A percentile compares a stretch with the other conserved stretches of the same genome.
phyloP scores from a whole-genome alignment of 495 filamentous ascomycete species.

The Tuber magnatum region DNA sequence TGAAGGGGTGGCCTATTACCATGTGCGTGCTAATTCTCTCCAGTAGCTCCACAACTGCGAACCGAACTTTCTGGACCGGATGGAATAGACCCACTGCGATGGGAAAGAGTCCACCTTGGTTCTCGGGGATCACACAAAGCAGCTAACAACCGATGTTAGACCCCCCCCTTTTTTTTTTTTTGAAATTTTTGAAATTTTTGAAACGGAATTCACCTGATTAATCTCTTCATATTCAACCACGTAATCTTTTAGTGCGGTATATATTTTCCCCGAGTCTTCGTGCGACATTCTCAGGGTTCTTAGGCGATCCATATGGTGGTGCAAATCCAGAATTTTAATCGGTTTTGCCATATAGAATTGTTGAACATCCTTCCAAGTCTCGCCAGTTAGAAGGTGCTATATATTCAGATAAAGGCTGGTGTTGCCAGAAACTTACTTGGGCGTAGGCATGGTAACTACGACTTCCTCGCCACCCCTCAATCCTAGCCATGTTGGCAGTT shows the following conservation, averaged over 20 bases:
- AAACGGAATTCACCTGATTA: constrained; percentile 54
- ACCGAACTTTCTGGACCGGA: constrained; percentile 67
- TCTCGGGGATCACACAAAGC: constrained; percentile 77
- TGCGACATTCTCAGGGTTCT: constrained; percentile 66
- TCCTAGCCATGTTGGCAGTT: constrained; percentile 77
- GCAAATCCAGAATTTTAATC: constrained; percentile 74
- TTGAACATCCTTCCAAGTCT: constrained; percentile 52
- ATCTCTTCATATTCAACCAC: constrained; percentile 81
- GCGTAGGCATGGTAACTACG: constrained; percentile 92
- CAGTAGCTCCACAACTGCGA: constrained; percentile 69
- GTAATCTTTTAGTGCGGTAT: constrained; percentile 65
- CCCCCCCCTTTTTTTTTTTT: no score
- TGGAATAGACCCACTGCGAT: constrained; percentile 91
- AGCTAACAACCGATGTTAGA: constrained; percentile 10
- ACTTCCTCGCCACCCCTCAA: constrained; percentile 93
- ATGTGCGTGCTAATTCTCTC: constrained; percentile 78
- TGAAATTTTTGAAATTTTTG: neutral
- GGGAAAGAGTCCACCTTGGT: constrained; percentile 84
- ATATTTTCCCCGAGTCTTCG: constrained; percentile 66
- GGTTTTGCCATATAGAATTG: constrained; percentile 61
- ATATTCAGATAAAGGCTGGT: constrained; percentile 8
- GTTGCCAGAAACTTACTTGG: constrained; percentile 50
- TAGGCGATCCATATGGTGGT: constrained; percentile 86
- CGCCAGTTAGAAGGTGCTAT: constrained; percentile 36
- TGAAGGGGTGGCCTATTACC: constrained; percentile 15